Conservation (phyloP, 2,329 filamentous ascomycete genomes). For the Cordyceps cicadae region DNA sequence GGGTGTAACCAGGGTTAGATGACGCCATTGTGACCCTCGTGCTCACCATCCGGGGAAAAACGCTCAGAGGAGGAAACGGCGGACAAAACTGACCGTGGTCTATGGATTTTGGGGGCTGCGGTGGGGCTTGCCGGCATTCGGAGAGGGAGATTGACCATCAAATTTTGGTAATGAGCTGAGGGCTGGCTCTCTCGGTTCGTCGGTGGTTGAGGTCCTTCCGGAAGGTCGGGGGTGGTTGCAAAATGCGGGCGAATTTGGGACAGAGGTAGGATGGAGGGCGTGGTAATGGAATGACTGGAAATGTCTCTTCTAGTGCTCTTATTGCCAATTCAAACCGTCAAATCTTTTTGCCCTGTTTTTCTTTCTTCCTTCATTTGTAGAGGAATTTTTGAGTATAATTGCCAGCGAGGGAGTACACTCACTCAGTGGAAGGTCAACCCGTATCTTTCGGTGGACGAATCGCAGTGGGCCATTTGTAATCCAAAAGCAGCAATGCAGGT, state of each 20-base stretch:
- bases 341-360: not conserved
- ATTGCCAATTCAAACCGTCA: no score
- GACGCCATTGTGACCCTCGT: constrained; percentile 11
- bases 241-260: not conserved
- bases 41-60: constrained; percentile 6
- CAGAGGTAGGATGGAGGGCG: not conserved
- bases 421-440: not conserved
- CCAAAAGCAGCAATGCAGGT: constrained; percentile 8
- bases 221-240: not conserved
- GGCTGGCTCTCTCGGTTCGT: constrained; percentile 6
- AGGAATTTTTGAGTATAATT: no score
- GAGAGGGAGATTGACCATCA: not conserved
- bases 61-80: constrained; percentile 1
- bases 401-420: no score
- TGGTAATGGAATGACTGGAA: not conserved
- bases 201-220: constrained; percentile 6
- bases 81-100: not conserved
- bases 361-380: no score
- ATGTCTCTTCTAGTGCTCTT: no score
- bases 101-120: not conserved
- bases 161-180: constrained; percentile 3
- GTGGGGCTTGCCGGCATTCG: constrained; percentile 2
- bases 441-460: constrained; percentile 4
- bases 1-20: constrained; percentile 9
- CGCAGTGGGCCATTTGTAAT: constrained; percentile 17